Evolutionary conservation across 2,329 filamentous ascomycete species (phyloP).

Genomic region (Pezicula radicicola): DNA sequence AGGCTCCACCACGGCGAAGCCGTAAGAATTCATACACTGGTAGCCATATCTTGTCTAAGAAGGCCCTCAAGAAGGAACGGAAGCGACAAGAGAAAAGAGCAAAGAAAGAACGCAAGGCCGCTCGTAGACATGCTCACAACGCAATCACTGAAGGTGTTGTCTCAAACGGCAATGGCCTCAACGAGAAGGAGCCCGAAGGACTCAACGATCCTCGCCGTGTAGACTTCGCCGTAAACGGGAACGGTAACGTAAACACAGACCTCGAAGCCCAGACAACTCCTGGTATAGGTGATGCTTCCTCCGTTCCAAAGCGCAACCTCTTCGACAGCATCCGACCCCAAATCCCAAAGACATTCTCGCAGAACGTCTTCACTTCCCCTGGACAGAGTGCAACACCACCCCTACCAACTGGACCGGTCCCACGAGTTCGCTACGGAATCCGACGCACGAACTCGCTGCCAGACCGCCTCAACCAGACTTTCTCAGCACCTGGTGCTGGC

Average conservation of each 20-base stretch:
- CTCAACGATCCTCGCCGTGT: constrained; percentile 49
- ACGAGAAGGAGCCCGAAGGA: constrained; percentile 17
- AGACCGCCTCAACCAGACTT: constrained; percentile 54
- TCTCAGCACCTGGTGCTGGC: constrained; percentile 2
- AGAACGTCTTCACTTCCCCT: constrained; percentile 63
- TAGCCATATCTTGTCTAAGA: constrained; percentile 22
- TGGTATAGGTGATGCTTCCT: constrained; percentile 2
- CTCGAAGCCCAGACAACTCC: constrained; percentile 24
- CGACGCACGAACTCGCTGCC: constrained; percentile 74
- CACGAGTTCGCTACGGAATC: constrained; percentile 60
- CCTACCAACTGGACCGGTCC: constrained; percentile 40
- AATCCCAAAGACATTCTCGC: constrained; percentile 64
- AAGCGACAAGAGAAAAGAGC: constrained; percentile 35
- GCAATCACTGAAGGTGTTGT: constrained; percentile 17
- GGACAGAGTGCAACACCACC: constrained; percentile 27
- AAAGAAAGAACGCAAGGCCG: constrained; percentile 18
- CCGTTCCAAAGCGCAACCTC: constrained; percentile 38
- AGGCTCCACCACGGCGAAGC: constrained; percentile 29
- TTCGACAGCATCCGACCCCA: constrained; percentile 59
- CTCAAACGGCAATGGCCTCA: neutral
- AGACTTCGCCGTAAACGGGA: constrained; percentile 47
- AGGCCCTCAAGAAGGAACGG: constrained; percentile 33
- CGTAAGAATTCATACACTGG: constrained; percentile 22
- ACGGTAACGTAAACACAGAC: constrained; percentile 1
- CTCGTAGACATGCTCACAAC: constrained; percentile 15